Conservation (phyloP, 345 rosid genomes). For the Gossypium anomalum region DNA sequence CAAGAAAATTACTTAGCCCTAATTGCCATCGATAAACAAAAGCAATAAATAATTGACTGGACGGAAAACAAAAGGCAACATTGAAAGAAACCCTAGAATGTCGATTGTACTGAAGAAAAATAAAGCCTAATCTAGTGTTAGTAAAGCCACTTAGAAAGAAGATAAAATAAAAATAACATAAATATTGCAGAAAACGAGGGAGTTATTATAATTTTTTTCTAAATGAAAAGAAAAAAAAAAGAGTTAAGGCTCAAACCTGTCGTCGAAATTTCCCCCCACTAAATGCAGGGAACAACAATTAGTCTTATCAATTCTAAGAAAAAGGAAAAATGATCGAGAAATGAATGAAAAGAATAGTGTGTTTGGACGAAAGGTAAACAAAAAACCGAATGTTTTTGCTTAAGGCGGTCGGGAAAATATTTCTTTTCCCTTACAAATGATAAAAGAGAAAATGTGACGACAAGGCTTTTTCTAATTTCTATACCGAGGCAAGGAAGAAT, state of each 20-base stretch:
- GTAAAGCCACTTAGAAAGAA: neutral
- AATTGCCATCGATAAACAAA: neutral
- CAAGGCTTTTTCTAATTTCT: neutral
- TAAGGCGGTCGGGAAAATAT: constrained; percentile 7
- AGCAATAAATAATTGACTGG: neutral
- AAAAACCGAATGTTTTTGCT: neutral
- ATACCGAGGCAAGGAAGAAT: neutral
- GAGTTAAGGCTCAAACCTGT: neutral
- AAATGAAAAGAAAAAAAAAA: neutral
- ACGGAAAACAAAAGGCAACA: neutral
- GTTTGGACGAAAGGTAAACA: constrained; percentile 7
- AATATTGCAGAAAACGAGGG: neutral
- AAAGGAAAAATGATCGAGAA: neutral
- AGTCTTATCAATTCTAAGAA: neutral
- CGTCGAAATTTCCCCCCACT: neutral
- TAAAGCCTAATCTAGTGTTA: neutral
- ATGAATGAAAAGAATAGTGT: neutral
- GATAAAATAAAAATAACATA: neutral
- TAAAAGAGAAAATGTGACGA: neutral
- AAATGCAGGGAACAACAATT: neutral
- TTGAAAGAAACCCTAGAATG: neutral
- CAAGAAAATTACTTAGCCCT: neutral
- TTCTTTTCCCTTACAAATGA: neutral
- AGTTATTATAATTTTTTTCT: neutral
- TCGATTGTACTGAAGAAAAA: neutral